These are phyloP conservation scores for Umbelopsis sp. DNA, from an alignment of 192 early-diverging fungal species.

Conservation along the genomic window DNA sequence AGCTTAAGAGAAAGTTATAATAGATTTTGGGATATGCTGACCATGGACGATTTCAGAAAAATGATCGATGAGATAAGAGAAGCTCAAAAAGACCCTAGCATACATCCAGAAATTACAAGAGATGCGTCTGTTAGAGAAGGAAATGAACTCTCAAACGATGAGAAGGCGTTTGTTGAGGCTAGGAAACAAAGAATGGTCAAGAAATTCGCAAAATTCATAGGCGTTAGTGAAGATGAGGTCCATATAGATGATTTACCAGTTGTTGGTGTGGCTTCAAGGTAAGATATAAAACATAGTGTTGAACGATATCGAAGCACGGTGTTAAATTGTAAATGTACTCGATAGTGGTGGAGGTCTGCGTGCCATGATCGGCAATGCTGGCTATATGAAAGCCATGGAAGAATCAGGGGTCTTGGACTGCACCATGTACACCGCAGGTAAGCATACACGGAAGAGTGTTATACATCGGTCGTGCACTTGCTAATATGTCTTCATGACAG, in stretches of 20 bases:
- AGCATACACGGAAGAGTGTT: neutral
- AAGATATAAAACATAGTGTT: neutral
- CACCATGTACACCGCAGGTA: conserved; percentile 72
- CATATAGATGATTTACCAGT: conserved; percentile 71
- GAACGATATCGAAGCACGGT: neutral
- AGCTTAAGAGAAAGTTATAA: conserved; percentile 26
- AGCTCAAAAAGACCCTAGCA: neutral
- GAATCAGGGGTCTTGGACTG: conserved; percentile 69
- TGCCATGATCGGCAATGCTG: conserved; percentile 77
- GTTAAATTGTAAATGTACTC: neutral
- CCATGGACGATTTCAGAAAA: conserved; percentile 29
- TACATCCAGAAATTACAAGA: conserved; percentile 16
- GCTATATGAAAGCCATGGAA: conserved; percentile 69
- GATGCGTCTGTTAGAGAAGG: conserved; percentile 35
- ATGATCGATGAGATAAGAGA: conserved; percentile 22
- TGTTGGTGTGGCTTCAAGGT: conserved; percentile 70
- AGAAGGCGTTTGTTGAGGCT: conserved; percentile 47
- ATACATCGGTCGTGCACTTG: conserved; percentile 12
- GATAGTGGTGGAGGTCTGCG: conserved; percentile 79
- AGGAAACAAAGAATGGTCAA: conserved; percentile 54
- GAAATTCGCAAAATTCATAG: conserved; percentile 80
- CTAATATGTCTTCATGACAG: conserved; percentile 38
- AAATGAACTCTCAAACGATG: conserved; percentile 47
- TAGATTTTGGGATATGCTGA: conserved; percentile 20
- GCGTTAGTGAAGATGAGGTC: conserved; percentile 63